phyloP scores from a whole-genome alignment of 2,329 filamentous ascomycete genomes.

The Tolypocladium endophyticum region DNA sequence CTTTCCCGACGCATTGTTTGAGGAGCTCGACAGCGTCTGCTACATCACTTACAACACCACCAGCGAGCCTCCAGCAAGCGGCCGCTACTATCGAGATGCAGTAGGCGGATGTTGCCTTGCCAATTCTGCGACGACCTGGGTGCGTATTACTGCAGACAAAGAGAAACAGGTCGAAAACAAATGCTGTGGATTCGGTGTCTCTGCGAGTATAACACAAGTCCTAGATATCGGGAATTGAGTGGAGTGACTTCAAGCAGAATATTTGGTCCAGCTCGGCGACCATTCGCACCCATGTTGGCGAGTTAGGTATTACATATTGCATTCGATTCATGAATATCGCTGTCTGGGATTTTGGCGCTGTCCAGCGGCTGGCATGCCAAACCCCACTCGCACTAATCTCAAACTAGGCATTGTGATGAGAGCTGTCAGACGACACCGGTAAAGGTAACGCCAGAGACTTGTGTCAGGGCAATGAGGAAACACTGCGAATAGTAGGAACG shows the following conservation, averaged over 20 bases:
- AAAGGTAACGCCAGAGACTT: not conserved
- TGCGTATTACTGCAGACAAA: not conserved
- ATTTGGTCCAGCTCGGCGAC: not conserved
- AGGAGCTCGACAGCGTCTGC: conserved; percentile 56
- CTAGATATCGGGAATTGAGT: not conserved
- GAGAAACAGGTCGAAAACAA: not conserved
- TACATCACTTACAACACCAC: conserved; percentile 58
- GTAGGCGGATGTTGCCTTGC: conserved; percentile 23
- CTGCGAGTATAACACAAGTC: not conserved
- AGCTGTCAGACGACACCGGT: no score
- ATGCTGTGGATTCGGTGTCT: not conserved
- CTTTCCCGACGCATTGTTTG: conserved; percentile 63
- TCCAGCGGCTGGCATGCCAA: not conserved
- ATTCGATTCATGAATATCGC: not conserved
- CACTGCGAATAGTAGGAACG: not conserved
- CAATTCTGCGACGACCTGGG: no score
- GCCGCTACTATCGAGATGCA: conserved; percentile 67
- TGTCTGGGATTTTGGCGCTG: not conserved
- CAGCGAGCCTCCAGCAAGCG: conserved; percentile 57
- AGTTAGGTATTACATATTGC: not conserved
- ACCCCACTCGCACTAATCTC: not conserved
- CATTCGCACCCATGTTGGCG: not conserved
- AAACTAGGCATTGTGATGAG: not conserved
- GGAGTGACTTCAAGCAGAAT: not conserved
- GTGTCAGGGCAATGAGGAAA: not conserved